Base-by-base conservation (phyloP, 192 early-diverging fungal genomes). In the Backusella psychrophila region DNA sequence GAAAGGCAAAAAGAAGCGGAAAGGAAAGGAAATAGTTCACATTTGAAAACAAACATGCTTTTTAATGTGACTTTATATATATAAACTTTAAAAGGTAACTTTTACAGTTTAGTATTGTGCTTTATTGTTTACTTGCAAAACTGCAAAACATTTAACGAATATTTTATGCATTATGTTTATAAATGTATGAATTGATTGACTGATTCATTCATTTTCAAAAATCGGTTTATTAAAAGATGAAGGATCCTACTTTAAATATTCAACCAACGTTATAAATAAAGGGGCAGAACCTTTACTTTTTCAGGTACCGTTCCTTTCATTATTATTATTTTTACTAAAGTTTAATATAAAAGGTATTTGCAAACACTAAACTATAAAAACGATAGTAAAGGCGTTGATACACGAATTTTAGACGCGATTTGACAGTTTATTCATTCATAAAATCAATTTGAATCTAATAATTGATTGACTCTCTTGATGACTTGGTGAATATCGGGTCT, bases 401-500 rank as follows among this genome's bases (percentile, higher is more conserved):
- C 14, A 44, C 38, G 11, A 9, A 12, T 39, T 39, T 44, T 44
- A 17, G 14, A 44, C 15, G 33, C 14, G 14, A 14, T 44, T 44
- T 44, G 42, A 17, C 15, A 44, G 12, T 44, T 44, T 44, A 44
- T 44, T 39, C 42, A 17, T 44, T 44, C 12, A 26, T 26, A 14
- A 6, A 29, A 4, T 26, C 26, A 63, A 29, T 63, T 63, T 63
- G 19, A 63, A 14, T 29, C 23, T 63, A 63, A 63, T 29, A 63
- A 26, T 12, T 29, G 23, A 63, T 29, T 63, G 4, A 29, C 26
- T 29, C 9, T 63, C 23, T 63, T 63, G 4, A 63, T 63, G 12
- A 81, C 80, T 63, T 78, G 73, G 42, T 81, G 76, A 66, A 94
- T 91, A 72, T 89, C 86, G 26, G 90, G 89, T 4, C 93, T 81